phyloP scores from a whole-genome alignment of 106 monocot genomes.

The Dioscorea zingiberensis region DNA sequence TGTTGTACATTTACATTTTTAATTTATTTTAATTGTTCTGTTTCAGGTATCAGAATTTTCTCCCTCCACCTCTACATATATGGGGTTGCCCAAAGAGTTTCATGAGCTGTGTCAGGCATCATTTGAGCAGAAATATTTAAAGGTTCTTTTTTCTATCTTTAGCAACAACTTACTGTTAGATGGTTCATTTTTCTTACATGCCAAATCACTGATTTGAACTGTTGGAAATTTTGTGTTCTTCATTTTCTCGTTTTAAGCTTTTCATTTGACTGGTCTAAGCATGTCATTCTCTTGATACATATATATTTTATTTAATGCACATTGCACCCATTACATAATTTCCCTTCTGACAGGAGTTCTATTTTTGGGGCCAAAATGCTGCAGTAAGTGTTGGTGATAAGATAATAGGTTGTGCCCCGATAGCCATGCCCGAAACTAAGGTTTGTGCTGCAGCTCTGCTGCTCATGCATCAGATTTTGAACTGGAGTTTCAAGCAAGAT shows the following conservation, averaged over 20 bases:
- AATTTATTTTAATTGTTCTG: not conserved
- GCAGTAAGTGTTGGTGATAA: constrained; percentile 38
- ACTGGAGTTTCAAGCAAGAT: constrained; percentile 71
- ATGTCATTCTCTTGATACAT: too few relatives aligned
- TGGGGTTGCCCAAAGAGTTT: constrained; percentile 84
- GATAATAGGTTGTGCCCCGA: constrained; percentile 26
- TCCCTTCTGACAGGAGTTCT: constrained; percentile 63
- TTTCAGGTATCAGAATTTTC: constrained; percentile 90
- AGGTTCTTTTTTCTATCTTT: constrained; percentile 38
- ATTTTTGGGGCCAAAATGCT: constrained; percentile 89
- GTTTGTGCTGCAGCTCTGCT: constrained; percentile 77
- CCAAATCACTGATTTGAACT: too few relatives aligned
- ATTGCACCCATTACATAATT: not conserved
- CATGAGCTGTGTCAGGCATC: constrained; percentile 68
- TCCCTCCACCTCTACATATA: constrained; percentile 63
- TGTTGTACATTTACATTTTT: constrained; percentile 3
- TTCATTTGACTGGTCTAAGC: too few relatives aligned
- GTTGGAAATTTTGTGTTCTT: too few relatives aligned
- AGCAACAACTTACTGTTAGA: too few relatives aligned
- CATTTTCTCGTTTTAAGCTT: too few relatives aligned
- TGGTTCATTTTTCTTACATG: too few relatives aligned
- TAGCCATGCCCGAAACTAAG: constrained; percentile 47
- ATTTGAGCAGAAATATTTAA: constrained; percentile 67
- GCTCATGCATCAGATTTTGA: constrained; percentile 90
- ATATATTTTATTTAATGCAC: too few relatives aligned